Conservation (phyloP, 1,139 yeast genomes). For the Hyphopichia khmerensis region DNA sequence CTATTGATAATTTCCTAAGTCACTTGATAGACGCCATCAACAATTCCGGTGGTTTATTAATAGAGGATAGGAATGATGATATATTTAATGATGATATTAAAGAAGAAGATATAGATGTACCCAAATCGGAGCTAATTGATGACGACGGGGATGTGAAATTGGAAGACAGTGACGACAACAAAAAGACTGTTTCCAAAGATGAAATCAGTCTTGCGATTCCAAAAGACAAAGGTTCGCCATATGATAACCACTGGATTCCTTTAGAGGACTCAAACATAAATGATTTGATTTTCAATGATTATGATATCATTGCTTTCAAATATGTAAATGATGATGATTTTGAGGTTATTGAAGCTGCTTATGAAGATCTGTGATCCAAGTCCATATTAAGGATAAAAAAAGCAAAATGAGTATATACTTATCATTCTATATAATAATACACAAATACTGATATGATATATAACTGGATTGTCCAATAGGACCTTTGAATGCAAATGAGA, state of each 20-base stretch:
- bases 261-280: conserved; percentile 22
- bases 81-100: conserved; percentile 23
- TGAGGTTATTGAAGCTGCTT: conserved; percentile 40
- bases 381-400: neutral
- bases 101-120: conserved; percentile 26
- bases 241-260: conserved; percentile 41
- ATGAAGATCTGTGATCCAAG: conserved; percentile 26
- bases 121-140: conserved; percentile 25
- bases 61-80: conserved; percentile 16
- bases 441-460: neutral
- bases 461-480: neutral
- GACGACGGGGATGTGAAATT: conserved; percentile 9
- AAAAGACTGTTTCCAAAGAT: conserved; percentile 9
- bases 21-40: conserved; percentile 38
- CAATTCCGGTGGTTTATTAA: conserved; percentile 46
- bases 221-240: conserved; percentile 37
- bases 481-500: neutral
- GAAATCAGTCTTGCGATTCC: conserved; percentile 43
- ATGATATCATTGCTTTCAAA: conserved; percentile 43
- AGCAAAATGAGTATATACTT: neutral
- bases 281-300: conserved; percentile 33
- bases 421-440: conserved; percentile 3
- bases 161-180: conserved; percentile 6
- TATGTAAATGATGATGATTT: conserved; percentile 34
- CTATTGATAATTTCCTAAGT: conserved; percentile 28